These are phyloP conservation scores for Claviceps sp. DNA, from an alignment of 2,329 filamentous ascomycete species.

Conservation along the genomic window DNA sequence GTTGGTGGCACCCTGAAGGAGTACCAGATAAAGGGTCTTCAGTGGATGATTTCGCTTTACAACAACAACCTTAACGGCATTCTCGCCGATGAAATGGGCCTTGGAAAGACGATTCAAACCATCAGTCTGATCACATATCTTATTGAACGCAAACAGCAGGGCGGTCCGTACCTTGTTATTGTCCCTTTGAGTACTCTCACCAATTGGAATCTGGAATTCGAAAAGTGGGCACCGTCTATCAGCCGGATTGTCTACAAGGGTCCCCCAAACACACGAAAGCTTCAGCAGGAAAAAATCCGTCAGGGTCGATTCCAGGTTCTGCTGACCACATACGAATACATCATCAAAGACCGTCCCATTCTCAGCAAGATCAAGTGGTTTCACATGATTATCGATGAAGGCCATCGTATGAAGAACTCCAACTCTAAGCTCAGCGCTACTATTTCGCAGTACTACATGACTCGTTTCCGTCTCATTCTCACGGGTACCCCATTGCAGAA, in stretches of 20 bases:
- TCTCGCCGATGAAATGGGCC: conserved; percentile 97
- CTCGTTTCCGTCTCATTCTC: conserved; percentile 88
- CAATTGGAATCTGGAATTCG: conserved; percentile 97
- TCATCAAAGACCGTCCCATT: conserved; percentile 94
- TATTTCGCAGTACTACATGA: conserved; percentile 88
- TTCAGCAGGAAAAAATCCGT: conserved; percentile 85
- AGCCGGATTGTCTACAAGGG: conserved; percentile 92
- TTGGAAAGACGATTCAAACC: conserved; percentile 98
- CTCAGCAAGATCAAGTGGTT: conserved; percentile 99
- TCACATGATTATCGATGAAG: conserved; percentile 99
- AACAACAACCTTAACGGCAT: conserved; percentile 99
- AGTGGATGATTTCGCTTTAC: conserved; percentile 99
- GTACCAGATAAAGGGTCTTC: conserved; percentile 94
- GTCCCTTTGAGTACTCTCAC: conserved; percentile 93
- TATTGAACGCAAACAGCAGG: conserved; percentile 87
- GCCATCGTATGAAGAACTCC: conserved; percentile 98
- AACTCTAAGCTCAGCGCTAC: conserved; percentile 93
- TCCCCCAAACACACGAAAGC: conserved; percentile 74
- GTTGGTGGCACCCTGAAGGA: conserved; percentile 91
- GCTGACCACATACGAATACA: conserved; percentile 96
- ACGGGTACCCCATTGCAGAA: conserved; percentile 97
- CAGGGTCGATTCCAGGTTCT: conserved; percentile 93
- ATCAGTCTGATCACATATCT: conserved; percentile 96
- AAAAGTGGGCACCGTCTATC: conserved; percentile 93
- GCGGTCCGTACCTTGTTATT: conserved; percentile 88